These are phyloP conservation scores for Mortierella alpina DNA, from an alignment of 192 early-diverging fungal species.

Conservation along the genomic window DNA sequence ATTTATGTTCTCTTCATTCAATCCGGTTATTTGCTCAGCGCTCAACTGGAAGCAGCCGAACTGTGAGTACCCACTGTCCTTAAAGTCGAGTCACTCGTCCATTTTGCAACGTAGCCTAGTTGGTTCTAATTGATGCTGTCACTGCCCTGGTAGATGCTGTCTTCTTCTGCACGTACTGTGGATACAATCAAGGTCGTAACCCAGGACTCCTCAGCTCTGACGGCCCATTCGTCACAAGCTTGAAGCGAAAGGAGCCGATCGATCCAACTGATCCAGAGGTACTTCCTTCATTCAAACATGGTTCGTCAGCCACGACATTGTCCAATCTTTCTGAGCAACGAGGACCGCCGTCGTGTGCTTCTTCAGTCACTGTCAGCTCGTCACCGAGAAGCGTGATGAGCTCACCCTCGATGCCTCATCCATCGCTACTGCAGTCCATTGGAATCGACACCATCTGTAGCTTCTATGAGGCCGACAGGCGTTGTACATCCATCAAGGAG, in stretches of 20 bases:
- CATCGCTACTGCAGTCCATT: too few species aligned
- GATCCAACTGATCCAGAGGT: conserved; percentile 23
- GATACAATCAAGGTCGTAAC: conserved; percentile 60
- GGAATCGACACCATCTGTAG: background rate
- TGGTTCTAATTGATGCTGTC: background rate
- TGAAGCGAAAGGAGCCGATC: conserved; percentile 33
- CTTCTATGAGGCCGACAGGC: conserved; percentile 54
- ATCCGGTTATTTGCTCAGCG: conserved; percentile 91
- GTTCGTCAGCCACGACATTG: conserved; percentile 15
- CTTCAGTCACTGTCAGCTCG: conserved; percentile 26
- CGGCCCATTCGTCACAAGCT: background rate
- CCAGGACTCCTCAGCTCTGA: background rate
- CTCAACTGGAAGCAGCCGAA: conserved; percentile 99
- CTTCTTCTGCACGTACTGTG: conserved; percentile 90
- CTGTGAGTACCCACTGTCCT: conserved; percentile 63
- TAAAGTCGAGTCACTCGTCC: too few species aligned
- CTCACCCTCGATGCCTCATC: conserved; percentile 15
- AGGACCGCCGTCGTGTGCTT: conserved; percentile 18
- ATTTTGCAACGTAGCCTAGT: background rate
- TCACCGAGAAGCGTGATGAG: conserved; percentile 3
- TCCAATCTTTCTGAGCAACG: background rate
- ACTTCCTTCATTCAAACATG: conserved; percentile 34
- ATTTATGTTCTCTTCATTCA: conserved; percentile 91
- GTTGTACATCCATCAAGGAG: conserved; percentile 86
- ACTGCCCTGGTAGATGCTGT: conserved; percentile 74